Base-by-base conservation (phyloP, 345 rosid genomes). In the Erucastrum elatum region DNA sequence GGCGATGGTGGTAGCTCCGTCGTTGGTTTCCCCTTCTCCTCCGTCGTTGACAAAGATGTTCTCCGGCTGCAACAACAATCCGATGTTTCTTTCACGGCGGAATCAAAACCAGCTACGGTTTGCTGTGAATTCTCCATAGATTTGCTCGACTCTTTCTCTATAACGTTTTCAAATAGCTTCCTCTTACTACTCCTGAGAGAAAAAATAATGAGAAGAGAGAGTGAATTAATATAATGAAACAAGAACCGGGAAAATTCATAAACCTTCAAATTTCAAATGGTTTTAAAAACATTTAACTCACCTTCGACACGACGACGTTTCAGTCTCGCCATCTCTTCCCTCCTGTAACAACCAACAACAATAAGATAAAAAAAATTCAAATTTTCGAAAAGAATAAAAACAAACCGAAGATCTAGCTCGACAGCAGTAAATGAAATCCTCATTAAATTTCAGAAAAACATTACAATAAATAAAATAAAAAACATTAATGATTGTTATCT, bases 31-130 rank as follows among this genome's bases (percentile, higher is more conserved):
- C 0, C 60, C 25, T 34, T 73, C 70, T 79, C 82, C 53, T 58
- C 68, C 44, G 13, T 16, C 27, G 26, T 16, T 7, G 41, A 25
- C 64, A 37, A 21, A 30, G 63, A 0, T 80, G 76, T 68, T 72
- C 77, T 82, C 68, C 75, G 77, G 79, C 73, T 78, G 71, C 87
- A 81, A 78, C 82, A 75, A 39, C 72, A 82, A 85, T 81, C 88
- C 13, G 84, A 49, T 49, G 86, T 63, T 49, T 74, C 64, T 34
- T 68, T 62, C 2, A 69, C 13, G 31, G 65, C 15, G 59, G 59
- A 53, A 16, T 16, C 59, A 2, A 53, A 53, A 53, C 59, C 25
- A 6, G 59, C 51, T 13, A 8, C 17, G 0, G 35, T 34, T 1
- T 7, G 44, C 41, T 17, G 10, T 4, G 79, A 72, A 41, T 39